Percentiles rank a stretch among this genome's conserved stretches.
Evolutionary conservation across 225 moss, liverwort and hornwort species (phyloP).

Genomic region (Lunularia cruciata): DNA sequence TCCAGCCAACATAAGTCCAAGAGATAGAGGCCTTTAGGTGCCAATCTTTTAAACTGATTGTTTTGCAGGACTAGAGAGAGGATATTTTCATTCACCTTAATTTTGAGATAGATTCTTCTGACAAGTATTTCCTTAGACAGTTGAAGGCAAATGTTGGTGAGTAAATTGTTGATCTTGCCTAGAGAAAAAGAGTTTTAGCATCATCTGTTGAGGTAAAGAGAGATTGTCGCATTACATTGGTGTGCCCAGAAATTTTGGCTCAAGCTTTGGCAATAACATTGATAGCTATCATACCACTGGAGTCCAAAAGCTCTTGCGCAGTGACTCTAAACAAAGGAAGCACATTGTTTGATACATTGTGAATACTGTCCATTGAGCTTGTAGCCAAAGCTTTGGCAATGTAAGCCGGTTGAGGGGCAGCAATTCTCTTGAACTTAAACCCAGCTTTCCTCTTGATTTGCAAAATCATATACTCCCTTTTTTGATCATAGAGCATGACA

Average conservation of each 20-base stretch:
- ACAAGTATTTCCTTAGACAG: too few relatives aligned
- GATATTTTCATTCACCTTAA: constrained; percentile 81
- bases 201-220: constrained; percentile 73
- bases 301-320: constrained; percentile 69
- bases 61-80: too few relatives aligned
- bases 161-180: constrained; percentile 51
- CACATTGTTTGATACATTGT: constrained; percentile 49
- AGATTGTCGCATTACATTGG: constrained; percentile 70
- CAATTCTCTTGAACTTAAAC: constrained; percentile 59
- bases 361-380: too few relatives aligned
- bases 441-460: too few relatives aligned
- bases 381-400: constrained; percentile 52
- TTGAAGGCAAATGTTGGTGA: constrained; percentile 66
- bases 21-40: too few relatives aligned
- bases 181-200: constrained; percentile 62
- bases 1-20: too few relatives aligned
- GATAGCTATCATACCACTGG: constrained; percentile 42
- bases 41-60: too few relatives aligned
- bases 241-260: constrained; percentile 68
- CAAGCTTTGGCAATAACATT: constrained; percentile 84
- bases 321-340: constrained; percentile 60
- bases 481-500: too few relatives aligned
- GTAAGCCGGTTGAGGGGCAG: constrained; percentile 67
- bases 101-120: constrained; percentile 57
- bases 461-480: constrained; percentile 80